Base-by-base conservation (phyloP, 1,284 basidiomycete genomes). In the Hymenochaete sp. region DNA sequence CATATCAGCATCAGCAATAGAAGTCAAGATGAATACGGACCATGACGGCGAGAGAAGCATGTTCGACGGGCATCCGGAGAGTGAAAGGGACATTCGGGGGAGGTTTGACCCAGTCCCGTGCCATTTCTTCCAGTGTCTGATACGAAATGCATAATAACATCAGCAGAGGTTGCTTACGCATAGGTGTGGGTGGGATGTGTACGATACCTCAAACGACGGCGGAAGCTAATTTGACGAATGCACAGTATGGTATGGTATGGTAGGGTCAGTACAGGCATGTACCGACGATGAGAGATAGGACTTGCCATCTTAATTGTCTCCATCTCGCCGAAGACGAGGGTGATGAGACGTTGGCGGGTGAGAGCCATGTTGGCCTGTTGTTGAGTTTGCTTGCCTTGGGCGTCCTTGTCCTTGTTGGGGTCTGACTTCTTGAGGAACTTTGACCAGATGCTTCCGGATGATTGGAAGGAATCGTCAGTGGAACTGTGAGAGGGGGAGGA, bases 81-180 rank as follows among this genome's bases (percentile, higher is more conserved):
- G 70, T 70, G 65, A 87, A 84, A 33, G 71, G 60, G 29, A 75
- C 79, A 59, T 82, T 82, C 45, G 83, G 82, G 13, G 84, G 82
- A 21, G 84, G 84, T 57, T 83, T 86, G 37, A 79, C 77, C 85
- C 85, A 89, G 48, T 86, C 82, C 57, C 80, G 69, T n/a, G 83
- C 85, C 35, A 81, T 67, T 21, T 68, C 72, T 53, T 84, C 82
- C 22, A 88, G 73, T 62, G 88, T 84, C 86, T 89, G 10, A 32
- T 32, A 43, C 32, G 42, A 40, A 40, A 43, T 31, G 33, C 48
- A 19, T 29, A 49, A 37, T 7, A 38, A 35, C 42, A 26, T 9
- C 38, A 13, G 25, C 18, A 38, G 22, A 48, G 19, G 51, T 28
- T 8, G 39, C 7, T n/a, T n/a, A 38, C 7, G 28, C 11, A 18